phyloP scores from a whole-genome alignment of 179 eudicot genomes.

The Silene vulgaris region DNA sequence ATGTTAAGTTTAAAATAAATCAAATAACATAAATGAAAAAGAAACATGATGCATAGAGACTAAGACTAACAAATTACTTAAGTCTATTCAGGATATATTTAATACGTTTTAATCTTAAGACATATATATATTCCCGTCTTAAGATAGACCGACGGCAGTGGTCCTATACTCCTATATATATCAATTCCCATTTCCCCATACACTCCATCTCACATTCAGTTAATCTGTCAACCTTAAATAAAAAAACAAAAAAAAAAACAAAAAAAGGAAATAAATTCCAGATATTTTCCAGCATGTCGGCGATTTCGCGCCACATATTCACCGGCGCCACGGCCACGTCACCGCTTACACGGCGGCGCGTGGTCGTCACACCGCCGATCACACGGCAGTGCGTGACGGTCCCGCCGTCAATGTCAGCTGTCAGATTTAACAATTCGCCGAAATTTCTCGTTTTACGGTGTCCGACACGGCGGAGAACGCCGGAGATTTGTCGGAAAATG shows the following conservation, averaged over 20 bases:
- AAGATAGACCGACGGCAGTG: too few species aligned
- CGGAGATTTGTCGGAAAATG: not conserved
- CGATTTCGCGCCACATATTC: slow-evolving; percentile 28
- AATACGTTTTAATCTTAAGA: too few species aligned
- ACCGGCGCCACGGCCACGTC: slow-evolving; percentile 28
- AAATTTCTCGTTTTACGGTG: slow-evolving; percentile 12
- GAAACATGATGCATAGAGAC: too few species aligned
- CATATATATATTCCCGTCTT: too few species aligned
- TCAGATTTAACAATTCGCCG: slow-evolving; percentile 24
- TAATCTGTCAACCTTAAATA: not conserved
- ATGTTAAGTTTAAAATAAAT: too few species aligned
- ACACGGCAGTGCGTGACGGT: not conserved
- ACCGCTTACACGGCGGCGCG: not conserved
- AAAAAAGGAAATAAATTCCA: not conserved
- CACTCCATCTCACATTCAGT: not conserved
- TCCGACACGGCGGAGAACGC: not conserved
- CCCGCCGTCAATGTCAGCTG: not conserved
- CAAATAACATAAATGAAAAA: too few species aligned
- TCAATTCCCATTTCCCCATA: too few species aligned
- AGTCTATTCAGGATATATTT: too few species aligned
- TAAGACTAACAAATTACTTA: too few species aligned
- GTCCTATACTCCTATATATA: too few species aligned
- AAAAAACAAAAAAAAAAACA: not conserved
- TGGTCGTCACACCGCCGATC: not conserved
- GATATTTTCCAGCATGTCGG: slow-evolving; percentile 21